Conservation (phyloP, 2,329 filamentous ascomycete genomes). For the Fusarium concolor region DNA sequence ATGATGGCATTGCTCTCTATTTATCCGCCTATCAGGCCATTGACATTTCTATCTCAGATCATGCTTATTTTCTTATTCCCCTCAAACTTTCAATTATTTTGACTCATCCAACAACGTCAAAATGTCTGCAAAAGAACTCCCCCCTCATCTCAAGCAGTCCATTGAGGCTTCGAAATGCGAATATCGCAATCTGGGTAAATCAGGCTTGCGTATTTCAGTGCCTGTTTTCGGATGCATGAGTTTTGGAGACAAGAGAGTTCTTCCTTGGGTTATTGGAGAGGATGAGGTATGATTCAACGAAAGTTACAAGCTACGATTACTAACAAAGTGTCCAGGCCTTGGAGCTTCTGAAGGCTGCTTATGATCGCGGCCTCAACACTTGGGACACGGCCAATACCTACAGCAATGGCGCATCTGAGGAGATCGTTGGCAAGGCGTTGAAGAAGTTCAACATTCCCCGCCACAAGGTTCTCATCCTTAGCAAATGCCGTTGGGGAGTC, state of each 20-base stretch:
- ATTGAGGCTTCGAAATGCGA: conserved; percentile 31
- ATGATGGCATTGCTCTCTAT: conserved; percentile 15
- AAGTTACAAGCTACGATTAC: accelerated
- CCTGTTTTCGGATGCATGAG: conserved; percentile 35
- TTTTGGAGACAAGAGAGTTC: conserved; percentile 20
- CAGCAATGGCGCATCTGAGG: conserved; percentile 28
- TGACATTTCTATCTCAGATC: background rate
- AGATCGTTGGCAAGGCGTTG: conserved; percentile 29
- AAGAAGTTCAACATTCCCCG: conserved; percentile 35
- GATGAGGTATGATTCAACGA: background rate
- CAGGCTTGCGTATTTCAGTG: conserved; percentile 18
- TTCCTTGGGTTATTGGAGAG: conserved; percentile 33
- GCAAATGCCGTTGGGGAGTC: conserved; percentile 35
- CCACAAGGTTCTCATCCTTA: conserved; percentile 29
- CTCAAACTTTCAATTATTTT: background rate
- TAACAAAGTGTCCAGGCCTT: background rate
- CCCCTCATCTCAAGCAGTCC: conserved; percentile 24
- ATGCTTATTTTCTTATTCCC: background rate
- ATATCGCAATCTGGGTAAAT: conserved; percentile 31
- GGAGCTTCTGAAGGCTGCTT: conserved; percentile 31
- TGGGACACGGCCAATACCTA: conserved; percentile 37
- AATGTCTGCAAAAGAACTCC: conserved; percentile 23
- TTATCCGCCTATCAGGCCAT: conserved; percentile 13
- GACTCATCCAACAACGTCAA: background rate
- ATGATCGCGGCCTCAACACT: conserved; percentile 33